A percentile compares a stretch with the other conserved stretches of the same genome.
Conservation (phyloP, 129 eudicot genomes). For the Flaveria trinervia region DNA sequence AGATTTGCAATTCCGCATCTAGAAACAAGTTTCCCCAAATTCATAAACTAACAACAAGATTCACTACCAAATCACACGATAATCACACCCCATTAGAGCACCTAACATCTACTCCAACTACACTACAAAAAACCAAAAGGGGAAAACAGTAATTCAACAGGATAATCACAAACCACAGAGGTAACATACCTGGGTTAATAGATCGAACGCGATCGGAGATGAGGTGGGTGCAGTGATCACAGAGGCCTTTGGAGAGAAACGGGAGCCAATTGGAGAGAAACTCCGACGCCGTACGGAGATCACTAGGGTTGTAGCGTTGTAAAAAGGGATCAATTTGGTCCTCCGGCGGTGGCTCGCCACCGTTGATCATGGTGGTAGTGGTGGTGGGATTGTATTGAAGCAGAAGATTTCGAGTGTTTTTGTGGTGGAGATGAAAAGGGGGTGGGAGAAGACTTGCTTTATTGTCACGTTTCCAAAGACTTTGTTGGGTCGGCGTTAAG, state of each 20-base stretch:
- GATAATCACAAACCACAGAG: neutral
- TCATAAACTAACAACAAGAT: neutral
- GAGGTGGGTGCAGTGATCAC: slow-evolving; percentile 50
- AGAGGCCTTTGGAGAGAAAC: slow-evolving; percentile 69
- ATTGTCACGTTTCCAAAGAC: neutral
- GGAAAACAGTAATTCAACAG: no score
- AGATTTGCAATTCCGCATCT: no score
- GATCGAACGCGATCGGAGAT: slow-evolving; percentile 68
- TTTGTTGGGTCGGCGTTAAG: neutral
- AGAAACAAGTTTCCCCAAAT: neutral
- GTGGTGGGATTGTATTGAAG: neutral
- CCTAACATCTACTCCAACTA: no score
- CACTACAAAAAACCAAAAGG: no score
- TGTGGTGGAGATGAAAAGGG: neutral
- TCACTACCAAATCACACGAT: neutral
- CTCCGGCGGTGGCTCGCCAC: slow-evolving; percentile 22
- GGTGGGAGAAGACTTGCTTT: slow-evolving; percentile 1
- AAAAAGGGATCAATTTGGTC: slow-evolving; percentile 56
- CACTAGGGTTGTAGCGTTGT: slow-evolving; percentile 52
- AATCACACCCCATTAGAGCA: neutral
- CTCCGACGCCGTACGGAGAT: slow-evolving; percentile 70
- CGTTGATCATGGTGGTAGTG: slow-evolving; percentile 32
- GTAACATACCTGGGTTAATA: slow-evolving; percentile 40
- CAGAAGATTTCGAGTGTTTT: neutral
- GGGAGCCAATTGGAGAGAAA: slow-evolving; percentile 84